phyloP scores from a whole-genome alignment of 805 yeast genomes.

The Danielozyma ontarioensis region DNA sequence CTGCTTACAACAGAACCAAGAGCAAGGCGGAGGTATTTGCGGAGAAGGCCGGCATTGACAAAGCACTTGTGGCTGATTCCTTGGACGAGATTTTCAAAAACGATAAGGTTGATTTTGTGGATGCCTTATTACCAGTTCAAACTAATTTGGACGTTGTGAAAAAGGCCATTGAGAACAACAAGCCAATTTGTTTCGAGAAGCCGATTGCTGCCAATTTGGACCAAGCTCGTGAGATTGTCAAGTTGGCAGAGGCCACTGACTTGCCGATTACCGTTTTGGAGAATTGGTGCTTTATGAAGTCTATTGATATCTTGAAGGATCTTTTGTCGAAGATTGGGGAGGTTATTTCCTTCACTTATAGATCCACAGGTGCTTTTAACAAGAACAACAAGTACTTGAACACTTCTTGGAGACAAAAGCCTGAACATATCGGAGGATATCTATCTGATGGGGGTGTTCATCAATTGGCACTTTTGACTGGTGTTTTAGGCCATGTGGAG shows the following conservation, averaged over 20 bases:
- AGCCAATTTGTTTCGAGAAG: conserved; percentile 81
- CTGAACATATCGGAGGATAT: conserved; percentile 90
- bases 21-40: conserved; percentile 83
- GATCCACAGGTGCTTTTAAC: conserved; percentile 70
- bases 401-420: conserved; percentile 85
- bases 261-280: conserved; percentile 76
- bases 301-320: conserved; percentile 47
- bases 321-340: conserved; percentile 70
- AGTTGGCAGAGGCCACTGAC: conserved; percentile 53
- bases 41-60: conserved; percentile 46
- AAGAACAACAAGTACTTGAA: conserved; percentile 52
- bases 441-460: conserved; percentile 96
- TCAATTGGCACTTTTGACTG: conserved; percentile 82
- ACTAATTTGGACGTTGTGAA: conserved; percentile 64
- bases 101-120: conserved; percentile 67
- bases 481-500: conserved; percentile 69
- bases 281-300: conserved; percentile 74
- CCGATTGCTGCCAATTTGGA: conserved; percentile 84
- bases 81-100: conserved; percentile 65
- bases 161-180: conserved; percentile 65
- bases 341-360: conserved; percentile 62
- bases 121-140: conserved; percentile 87
- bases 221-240: conserved; percentile 78
- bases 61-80: conserved; percentile 49
- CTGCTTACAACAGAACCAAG: conserved; percentile 80